Conservation (phyloP, 352 stramenopile genomes). For the Phytopythium oedochilum region DNA sequence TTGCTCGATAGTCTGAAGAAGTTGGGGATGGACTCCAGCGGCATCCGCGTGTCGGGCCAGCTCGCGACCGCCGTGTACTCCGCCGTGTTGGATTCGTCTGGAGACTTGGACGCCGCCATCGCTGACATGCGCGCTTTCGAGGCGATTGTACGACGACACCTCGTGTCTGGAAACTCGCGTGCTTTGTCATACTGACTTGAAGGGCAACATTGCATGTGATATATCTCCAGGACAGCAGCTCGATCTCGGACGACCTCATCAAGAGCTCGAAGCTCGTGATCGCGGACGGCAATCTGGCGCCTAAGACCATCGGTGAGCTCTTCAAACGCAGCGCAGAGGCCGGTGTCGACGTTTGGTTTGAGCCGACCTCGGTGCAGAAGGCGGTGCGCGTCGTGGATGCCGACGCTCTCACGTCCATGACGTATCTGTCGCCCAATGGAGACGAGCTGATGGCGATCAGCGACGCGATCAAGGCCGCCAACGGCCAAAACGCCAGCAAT, state of each 20-base stretch:
- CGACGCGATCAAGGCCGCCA: constrained; percentile 29
- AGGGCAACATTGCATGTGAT: no score
- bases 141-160: constrained; percentile 44
- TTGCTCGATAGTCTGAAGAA: constrained; percentile 66
- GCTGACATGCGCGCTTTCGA: constrained; percentile 86
- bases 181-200: background rate
- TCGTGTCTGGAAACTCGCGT: background rate
- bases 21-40: constrained; percentile 54
- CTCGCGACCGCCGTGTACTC: constrained; percentile 83
- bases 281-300: constrained; percentile 73
- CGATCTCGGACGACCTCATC: constrained; percentile 42
- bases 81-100: constrained; percentile 63
- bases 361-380: constrained; percentile 85
- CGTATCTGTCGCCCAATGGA: constrained; percentile 75
- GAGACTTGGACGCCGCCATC: constrained; percentile 82
- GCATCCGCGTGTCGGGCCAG: constrained; percentile 42
- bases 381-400: constrained; percentile 55
- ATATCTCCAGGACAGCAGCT: constrained; percentile 28
- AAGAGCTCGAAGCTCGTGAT: constrained; percentile 54
- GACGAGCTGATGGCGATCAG: constrained; percentile 75
- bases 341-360: constrained; percentile 65
- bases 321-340: constrained; percentile 36
- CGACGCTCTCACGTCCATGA: constrained; percentile 35
- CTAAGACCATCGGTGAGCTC: constrained; percentile 32
- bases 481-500: background rate